phyloP scores from a whole-genome alignment of 2,329 filamentous ascomycete species.

The Monilinia fructigena region DNA sequence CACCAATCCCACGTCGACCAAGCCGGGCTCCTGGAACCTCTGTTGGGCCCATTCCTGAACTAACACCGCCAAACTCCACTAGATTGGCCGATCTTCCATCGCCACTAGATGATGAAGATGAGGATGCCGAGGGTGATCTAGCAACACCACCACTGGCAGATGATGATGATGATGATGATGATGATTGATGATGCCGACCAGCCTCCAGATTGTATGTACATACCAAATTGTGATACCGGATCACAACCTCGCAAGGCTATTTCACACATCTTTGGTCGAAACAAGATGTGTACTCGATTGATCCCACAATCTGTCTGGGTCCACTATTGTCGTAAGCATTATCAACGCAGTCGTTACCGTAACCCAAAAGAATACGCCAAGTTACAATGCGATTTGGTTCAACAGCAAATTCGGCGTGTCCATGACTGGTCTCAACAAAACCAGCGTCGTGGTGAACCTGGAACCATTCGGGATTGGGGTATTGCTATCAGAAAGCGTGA shows the following conservation, averaged over 20 bases:
- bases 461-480: slow-evolving; percentile 58
- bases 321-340: slow-evolving; percentile 77
- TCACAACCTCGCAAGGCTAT: slow-evolving; percentile 70
- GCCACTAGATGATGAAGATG: slow-evolving; percentile 21
- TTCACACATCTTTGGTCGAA: slow-evolving; percentile 79
- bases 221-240: slow-evolving; percentile 56
- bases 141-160: slow-evolving; percentile 32
- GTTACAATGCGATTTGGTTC: slow-evolving; percentile 63
- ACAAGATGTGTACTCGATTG: slow-evolving; percentile 71
- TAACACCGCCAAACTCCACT: slow-evolving; percentile 36
- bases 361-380: slow-evolving; percentile 59
- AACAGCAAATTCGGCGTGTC: slow-evolving; percentile 60
- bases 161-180: slow-evolving; percentile 22
- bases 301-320: slow-evolving; percentile 73
- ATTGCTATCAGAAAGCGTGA: slow-evolving; percentile 65
- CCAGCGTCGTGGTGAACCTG: slow-evolving; percentile 40
- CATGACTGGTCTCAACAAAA: slow-evolving; percentile 61
- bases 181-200: slow-evolving; percentile 16
- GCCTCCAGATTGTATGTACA: slow-evolving; percentile 51
- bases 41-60: slow-evolving; percentile 30
- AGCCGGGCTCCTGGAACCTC: background rate
- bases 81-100: slow-evolving; percentile 32
- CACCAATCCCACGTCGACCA: slow-evolving; percentile 18
- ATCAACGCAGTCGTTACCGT: slow-evolving; percentile 73
- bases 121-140: slow-evolving; percentile 23